phyloP scores from a whole-genome alignment of 176 grass and related monocot species.

The Oryza nivara region DNA sequence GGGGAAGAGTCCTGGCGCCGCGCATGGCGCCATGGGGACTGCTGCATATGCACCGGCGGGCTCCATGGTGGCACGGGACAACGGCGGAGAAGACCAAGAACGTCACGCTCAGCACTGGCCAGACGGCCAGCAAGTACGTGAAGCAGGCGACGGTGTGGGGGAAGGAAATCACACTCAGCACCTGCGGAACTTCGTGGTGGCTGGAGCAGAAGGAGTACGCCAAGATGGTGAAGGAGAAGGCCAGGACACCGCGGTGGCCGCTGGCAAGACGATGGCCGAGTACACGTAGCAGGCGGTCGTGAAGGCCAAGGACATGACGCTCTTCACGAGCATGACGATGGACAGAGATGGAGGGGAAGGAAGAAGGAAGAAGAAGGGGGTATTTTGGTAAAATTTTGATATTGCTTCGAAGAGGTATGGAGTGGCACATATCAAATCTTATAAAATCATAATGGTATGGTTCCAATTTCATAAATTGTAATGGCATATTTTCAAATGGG shows the following conservation, averaged over 20 bases:
- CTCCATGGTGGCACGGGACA: conserved; percentile 25
- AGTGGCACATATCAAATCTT: too few species aligned
- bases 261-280: conserved; percentile 38
- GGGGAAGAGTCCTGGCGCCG: conserved; percentile 25
- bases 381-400: too few species aligned
- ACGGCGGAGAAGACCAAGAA: conserved; percentile 54
- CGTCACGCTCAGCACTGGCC: conserved; percentile 36
- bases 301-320: conserved; percentile 59
- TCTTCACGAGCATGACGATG: conserved; percentile 37
- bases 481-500: too few species aligned
- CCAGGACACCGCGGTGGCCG: conserved; percentile 48
- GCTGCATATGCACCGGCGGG: neutral
- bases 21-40: conserved; percentile 23
- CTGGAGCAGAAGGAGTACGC: conserved; percentile 30
- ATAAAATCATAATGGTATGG: too few species aligned
- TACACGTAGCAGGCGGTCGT: conserved; percentile 55
- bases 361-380: too few species aligned
- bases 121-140: conserved; percentile 27
- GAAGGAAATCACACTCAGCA: conserved; percentile 50
- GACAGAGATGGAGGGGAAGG: neutral
- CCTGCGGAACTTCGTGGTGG: conserved; percentile 12
- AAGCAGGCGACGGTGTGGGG: conserved; percentile 52
- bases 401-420: too few species aligned
- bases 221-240: conserved; percentile 35
- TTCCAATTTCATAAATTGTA: too few species aligned